phyloP scores from a whole-genome alignment of 2,329 filamentous ascomycete genomes.

The Fusarium burgessii region DNA sequence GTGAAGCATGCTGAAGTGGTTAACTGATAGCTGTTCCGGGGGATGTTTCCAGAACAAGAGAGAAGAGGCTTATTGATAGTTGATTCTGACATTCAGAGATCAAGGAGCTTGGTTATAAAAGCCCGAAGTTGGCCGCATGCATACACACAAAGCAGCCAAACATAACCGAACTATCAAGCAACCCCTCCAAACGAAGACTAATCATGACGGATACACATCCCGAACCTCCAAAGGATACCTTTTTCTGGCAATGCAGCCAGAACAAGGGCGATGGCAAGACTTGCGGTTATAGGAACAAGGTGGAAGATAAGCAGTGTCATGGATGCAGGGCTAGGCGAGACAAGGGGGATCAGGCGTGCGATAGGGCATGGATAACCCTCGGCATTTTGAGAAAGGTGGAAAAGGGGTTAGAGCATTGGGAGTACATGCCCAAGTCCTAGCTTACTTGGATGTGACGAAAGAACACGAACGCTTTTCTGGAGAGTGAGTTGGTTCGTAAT shows the following conservation, averaged over 20 bases:
- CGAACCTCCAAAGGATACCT: rapidly evolving
- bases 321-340: not conserved
- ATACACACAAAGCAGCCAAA: no score
- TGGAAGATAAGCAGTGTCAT: not conserved
- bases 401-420: not conserved
- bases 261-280: not conserved
- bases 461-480: no score
- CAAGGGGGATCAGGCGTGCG: not conserved
- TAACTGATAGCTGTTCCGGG: not conserved
- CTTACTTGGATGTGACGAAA: rapidly evolving
- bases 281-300: not conserved
- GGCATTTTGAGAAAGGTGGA: not conserved
- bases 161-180: no score
- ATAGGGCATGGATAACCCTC: not conserved
- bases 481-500: no score
- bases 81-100: no score
- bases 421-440: not conserved
- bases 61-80: no score
- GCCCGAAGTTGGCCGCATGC: no score
- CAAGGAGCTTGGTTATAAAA: no score
- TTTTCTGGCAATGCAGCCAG: not conserved
- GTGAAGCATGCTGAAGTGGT: no score
- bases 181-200: no score
- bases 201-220: not conserved
- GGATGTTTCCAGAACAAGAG: no score